phyloP scores from a whole-genome alignment of 768 basidiomycete genomes.

The Termitomyces sp. region DNA sequence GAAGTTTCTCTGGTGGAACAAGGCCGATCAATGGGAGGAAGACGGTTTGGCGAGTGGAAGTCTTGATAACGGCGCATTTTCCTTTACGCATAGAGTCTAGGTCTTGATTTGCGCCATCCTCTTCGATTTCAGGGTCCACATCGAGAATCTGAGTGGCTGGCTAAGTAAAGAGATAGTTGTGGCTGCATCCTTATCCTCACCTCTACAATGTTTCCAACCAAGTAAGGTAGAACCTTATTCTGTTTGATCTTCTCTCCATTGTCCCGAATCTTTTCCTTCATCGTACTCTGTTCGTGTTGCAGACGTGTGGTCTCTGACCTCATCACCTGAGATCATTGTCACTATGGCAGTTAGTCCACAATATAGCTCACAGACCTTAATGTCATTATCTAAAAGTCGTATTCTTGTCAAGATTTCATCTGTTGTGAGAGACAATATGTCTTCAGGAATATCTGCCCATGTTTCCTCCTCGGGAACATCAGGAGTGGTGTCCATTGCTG shows the following conservation, averaged over 20 bases:
- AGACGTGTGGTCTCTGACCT: slow-evolving; percentile 88
- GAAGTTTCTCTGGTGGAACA: slow-evolving; percentile 86
- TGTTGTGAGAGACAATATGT: slow-evolving; percentile 68
- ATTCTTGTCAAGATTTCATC: slow-evolving; percentile 89
- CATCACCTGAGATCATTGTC: slow-evolving; percentile 70
- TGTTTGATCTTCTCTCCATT: slow-evolving; percentile 99
- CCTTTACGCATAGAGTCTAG: slow-evolving; percentile 94
- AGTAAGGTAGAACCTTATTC: slow-evolving; percentile 97
- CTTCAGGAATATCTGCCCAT: slow-evolving; percentile 89
- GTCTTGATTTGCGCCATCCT: slow-evolving; percentile 94
- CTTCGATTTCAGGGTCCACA: slow-evolving; percentile 88
- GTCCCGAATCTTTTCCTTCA: slow-evolving; percentile 98
- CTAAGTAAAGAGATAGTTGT: slow-evolving; percentile 4
- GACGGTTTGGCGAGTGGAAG: slow-evolving; percentile 96
- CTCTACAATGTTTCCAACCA: slow-evolving; percentile 97
- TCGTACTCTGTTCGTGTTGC: slow-evolving; percentile 90
- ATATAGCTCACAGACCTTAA: slow-evolving; percentile 55
- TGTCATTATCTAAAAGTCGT: slow-evolving; percentile 93
- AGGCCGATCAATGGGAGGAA: slow-evolving; percentile 98
- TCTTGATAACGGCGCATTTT: slow-evolving; percentile 99
- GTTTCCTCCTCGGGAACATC: slow-evolving; percentile 70
- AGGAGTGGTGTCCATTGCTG: slow-evolving; percentile 70
- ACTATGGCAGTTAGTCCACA: not conserved
- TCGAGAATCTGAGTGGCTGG: slow-evolving; percentile 70
- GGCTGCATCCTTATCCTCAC: slow-evolving; percentile 34